These are phyloP conservation scores for Pseudogymnoascus sp. DNA, from an alignment of 2,329 filamentous ascomycete species.

Conservation along the genomic window DNA sequence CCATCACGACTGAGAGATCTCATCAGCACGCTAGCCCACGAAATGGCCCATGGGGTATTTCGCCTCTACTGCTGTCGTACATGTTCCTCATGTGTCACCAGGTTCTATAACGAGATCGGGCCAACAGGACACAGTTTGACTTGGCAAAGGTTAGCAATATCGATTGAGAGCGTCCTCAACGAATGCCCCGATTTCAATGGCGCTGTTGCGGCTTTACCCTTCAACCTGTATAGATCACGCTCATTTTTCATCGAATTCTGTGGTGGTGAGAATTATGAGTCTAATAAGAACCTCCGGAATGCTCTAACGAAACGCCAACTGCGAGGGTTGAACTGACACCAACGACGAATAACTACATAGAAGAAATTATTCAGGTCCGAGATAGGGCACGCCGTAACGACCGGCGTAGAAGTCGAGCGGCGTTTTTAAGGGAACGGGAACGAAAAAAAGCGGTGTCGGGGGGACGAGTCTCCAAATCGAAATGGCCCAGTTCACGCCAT, in stretches of 20 bases:
- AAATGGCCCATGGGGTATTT: background rate
- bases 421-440: too few relatives aligned
- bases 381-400: background rate
- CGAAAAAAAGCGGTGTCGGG: background rate
- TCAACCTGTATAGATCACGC: background rate
- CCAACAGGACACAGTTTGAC: background rate
- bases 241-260: background rate
- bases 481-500: background rate
- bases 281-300: background rate
- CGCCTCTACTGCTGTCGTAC: background rate
- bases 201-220: too few relatives aligned
- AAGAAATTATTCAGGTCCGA: background rate
- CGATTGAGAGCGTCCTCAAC: background rate
- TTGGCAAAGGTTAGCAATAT: background rate
- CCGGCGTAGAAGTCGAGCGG: background rate
- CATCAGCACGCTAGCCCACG: background rate
- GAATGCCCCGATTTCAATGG: background rate
- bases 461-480: background rate
- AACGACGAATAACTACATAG: background rate
- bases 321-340: background rate
- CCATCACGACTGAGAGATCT: background rate
- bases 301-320: background rate
- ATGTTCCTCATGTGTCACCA: background rate
- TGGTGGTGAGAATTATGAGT: background rate
- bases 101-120: background rate